These are phyloP conservation scores for Sugiyamaella paludigena DNA, from an alignment of 1,139 yeast genomes.

Conservation along the genomic window DNA sequence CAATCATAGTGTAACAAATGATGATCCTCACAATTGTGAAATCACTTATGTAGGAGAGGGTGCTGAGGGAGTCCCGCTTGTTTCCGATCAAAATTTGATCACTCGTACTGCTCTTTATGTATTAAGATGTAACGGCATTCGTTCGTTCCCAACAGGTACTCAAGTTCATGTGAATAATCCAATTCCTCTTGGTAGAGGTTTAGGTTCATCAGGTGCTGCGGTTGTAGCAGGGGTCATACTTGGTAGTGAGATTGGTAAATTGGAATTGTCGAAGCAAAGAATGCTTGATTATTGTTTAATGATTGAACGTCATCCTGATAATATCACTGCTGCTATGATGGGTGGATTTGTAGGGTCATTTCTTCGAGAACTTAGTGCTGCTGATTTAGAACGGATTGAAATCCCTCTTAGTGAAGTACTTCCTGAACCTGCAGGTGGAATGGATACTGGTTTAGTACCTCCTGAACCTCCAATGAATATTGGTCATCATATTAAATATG, in stretches of 20 bases:
- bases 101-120: constrained; percentile 92
- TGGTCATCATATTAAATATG: constrained; percentile 85
- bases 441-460: constrained; percentile 63
- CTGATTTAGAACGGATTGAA: constrained; percentile 69
- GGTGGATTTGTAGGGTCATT: constrained; percentile 98
- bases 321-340: constrained; percentile 97
- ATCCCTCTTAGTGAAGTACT: constrained; percentile 82
- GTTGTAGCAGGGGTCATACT: constrained; percentile 96
- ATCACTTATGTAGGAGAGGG: constrained; percentile 76
- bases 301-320: constrained; percentile 98
- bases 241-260: constrained; percentile 78
- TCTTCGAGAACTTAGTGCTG: constrained; percentile 70
- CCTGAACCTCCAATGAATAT: constrained; percentile 81
- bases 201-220: constrained; percentile 98
- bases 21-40: constrained; percentile 68
- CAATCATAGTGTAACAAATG: constrained; percentile 49
- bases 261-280: constrained; percentile 71
- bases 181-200: constrained; percentile 92
- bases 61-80: constrained; percentile 71
- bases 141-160: constrained; percentile 82
- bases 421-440: constrained; percentile 72
- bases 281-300: constrained; percentile 91
- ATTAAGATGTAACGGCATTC: constrained; percentile 72
- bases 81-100: constrained; percentile 74
- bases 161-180: constrained; percentile 78